Conservation (phyloP, 495 filamentous ascomycete species). For the Chaetomidium leptoderma region DNA sequence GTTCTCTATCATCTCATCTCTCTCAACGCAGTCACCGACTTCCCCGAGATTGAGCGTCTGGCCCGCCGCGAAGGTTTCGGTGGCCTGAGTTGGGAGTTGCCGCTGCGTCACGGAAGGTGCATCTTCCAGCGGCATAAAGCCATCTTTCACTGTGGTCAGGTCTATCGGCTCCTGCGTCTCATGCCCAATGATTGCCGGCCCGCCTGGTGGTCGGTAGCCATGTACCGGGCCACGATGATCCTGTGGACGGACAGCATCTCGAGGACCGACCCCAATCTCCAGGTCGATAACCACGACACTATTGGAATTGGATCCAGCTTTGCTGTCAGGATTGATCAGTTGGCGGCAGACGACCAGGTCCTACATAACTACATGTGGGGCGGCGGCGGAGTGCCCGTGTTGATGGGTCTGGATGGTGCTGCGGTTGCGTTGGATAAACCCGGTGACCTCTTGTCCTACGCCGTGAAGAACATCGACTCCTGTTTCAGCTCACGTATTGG, state of each 20-base stretch:
- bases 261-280: conserved; percentile 34
- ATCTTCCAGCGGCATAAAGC: conserved; percentile 53
- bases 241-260: conserved; percentile 47
- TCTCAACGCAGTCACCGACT: conserved; percentile 55
- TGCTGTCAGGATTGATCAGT: conserved; percentile 42
- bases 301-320: not conserved
- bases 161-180: conserved; percentile 46
- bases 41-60: conserved; percentile 55
- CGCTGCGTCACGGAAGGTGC: conserved; percentile 47
- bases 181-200: conserved; percentile 46
- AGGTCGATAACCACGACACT: conserved; percentile 22
- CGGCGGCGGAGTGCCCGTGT: conserved; percentile 35
- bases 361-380: conserved; percentile 40
- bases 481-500: conserved; percentile 39
- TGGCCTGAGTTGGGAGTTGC: conserved; percentile 45
- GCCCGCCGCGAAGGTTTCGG: conserved; percentile 51
- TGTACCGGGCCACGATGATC: conserved; percentile 51
- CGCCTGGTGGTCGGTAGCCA: conserved; percentile 51
- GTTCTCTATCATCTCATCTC: conserved; percentile 61
- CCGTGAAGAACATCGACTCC: conserved; percentile 43
- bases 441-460: conserved; percentile 40
- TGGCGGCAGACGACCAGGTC: conserved; percentile 35
- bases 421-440: conserved; percentile 37
- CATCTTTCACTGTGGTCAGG: conserved; percentile 58
- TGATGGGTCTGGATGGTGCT: conserved; percentile 32